Percentiles rank a stretch among this genome's conserved stretches.
Conservation (phyloP, 164 flowering plant genomes). For the Sextonia rubra region DNA sequence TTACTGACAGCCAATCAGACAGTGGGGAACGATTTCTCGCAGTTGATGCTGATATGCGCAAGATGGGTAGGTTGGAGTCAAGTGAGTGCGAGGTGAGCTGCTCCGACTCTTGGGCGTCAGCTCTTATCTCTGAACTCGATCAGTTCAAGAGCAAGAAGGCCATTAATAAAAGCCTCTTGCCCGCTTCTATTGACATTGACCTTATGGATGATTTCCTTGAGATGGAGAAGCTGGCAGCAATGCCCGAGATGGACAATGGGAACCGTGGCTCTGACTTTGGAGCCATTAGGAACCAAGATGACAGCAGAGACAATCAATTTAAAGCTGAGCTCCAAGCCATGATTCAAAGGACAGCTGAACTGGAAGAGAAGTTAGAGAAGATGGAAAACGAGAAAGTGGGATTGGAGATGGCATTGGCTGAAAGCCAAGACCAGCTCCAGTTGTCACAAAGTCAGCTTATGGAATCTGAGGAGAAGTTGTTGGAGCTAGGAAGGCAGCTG, state of each 20-base stretch:
- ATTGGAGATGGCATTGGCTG: constrained; percentile 37
- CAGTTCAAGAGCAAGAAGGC: constrained; percentile 56
- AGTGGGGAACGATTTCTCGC: constrained; percentile 46
- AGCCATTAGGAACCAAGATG: constrained; percentile 17
- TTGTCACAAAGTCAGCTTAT: constrained; percentile 32
- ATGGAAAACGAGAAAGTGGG: constrained; percentile 44
- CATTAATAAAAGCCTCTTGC: constrained; percentile 20
- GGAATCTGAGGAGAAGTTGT: constrained; percentile 45
- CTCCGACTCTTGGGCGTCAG: constrained; percentile 67
- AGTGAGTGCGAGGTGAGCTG: constrained; percentile 35
- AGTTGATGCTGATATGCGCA: constrained; percentile 33
- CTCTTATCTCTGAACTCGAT: constrained; percentile 59
- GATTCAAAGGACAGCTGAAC: constrained; percentile 31
- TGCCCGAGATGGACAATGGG: constrained; percentile 40
- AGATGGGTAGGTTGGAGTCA: constrained; percentile 27
- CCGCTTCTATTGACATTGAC: constrained; percentile 41
- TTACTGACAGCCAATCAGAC: constrained; percentile 79
- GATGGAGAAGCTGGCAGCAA: constrained; percentile 81
- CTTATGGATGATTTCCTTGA: constrained; percentile 98
- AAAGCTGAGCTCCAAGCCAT: constrained; percentile 41
- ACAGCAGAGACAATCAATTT: constrained; percentile 21
- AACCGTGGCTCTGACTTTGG: constrained; percentile 16
- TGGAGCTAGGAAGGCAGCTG: constrained; percentile 46
- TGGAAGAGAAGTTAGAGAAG: constrained; percentile 40
- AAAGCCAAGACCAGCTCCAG: constrained; percentile 32